phyloP scores from a whole-genome alignment of 225 moss, liverwort and hornwort species.

The Physcomitrium patens region DNA sequence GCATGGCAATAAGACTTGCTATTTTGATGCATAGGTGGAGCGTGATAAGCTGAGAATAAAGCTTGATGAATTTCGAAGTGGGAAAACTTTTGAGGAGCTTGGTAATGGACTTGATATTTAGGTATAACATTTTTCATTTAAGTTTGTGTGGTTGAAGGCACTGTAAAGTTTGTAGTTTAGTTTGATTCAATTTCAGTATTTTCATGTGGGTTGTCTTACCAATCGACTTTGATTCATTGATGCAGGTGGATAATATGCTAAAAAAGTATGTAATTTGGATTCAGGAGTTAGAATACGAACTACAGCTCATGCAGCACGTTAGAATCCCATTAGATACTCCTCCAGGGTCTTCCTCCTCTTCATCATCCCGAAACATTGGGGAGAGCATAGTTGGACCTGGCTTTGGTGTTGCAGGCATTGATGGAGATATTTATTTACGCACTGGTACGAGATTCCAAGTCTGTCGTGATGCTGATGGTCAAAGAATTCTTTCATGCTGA shows the following conservation, averaged over 20 bases:
- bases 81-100: slow-evolving; percentile 67
- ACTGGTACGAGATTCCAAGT: slow-evolving; percentile 33
- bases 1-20: not conserved
- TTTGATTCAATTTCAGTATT: slow-evolving; percentile 1
- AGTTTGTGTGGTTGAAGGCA: slow-evolving; percentile 5
- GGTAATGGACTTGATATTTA: slow-evolving; percentile 59
- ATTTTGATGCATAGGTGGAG: slow-evolving; percentile 52
- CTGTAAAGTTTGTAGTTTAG: not conserved
- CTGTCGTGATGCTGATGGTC: not conserved
- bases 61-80: slow-evolving; percentile 70
- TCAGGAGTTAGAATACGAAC: slow-evolving; percentile 67
- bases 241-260: slow-evolving; percentile 63
- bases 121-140: slow-evolving; percentile 38
- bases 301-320: slow-evolving; percentile 50
- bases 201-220: not conserved
- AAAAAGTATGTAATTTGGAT: slow-evolving; percentile 65
- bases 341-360: slow-evolving; percentile 53
- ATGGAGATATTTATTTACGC: slow-evolving; percentile 45
- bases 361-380: slow-evolving; percentile 50
- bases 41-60: slow-evolving; percentile 64
- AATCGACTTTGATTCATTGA: slow-evolving; percentile 24
- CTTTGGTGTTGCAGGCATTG: slow-evolving; percentile 50
- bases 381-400: slow-evolving; percentile 51
- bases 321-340: slow-evolving; percentile 35
- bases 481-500: not conserved